phyloP scores from a whole-genome alignment of 768 basidiomycete genomes.

The Suillus paluster region DNA sequence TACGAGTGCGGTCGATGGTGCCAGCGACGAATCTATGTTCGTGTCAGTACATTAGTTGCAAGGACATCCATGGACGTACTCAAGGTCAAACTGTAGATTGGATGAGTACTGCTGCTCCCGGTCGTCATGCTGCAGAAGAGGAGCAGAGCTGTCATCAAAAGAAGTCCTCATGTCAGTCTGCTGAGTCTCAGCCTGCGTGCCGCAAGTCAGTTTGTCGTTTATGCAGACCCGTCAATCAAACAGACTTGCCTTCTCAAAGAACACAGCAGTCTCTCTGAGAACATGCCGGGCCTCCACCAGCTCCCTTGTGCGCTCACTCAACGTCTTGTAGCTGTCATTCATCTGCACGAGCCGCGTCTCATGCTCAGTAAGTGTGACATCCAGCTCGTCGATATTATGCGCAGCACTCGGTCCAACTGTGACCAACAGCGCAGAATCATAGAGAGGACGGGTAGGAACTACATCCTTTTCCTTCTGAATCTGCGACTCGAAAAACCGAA shows the following conservation, averaged over 20 bases:
- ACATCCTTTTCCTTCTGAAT: conserved; percentile 86
- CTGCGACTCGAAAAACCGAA: conserved; percentile 87
- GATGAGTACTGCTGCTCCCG: conserved; percentile 65
- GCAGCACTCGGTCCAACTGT: conserved; percentile 92
- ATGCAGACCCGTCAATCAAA: background rate
- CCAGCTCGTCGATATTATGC: conserved; percentile 92
- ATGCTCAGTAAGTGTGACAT: conserved; percentile 83
- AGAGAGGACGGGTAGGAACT: conserved; percentile 81
- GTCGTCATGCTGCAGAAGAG: conserved; percentile 91
- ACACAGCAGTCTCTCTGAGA: conserved; percentile 91
- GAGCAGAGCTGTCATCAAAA: conserved; percentile 90
- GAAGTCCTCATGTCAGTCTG: conserved; percentile 83
- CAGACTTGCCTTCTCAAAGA: conserved; percentile 80
- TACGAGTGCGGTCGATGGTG: conserved; percentile 89
- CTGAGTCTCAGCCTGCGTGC: conserved; percentile 71
- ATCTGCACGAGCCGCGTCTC: conserved; percentile 85
- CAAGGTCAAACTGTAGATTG: conserved; percentile 80
- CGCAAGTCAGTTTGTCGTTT: conserved; percentile 14
- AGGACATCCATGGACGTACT: conserved; percentile 52
- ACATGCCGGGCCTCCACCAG: conserved; percentile 95
- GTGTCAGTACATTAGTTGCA: background rate
- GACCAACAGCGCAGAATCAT: conserved; percentile 84
- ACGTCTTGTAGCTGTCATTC: conserved; percentile 90
- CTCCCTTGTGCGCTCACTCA: conserved; percentile 86
- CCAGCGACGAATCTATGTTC: conserved; percentile 85